Conservation (phyloP, 1,139 yeast species). For the Debaryomycetaceae sp. region DNA sequence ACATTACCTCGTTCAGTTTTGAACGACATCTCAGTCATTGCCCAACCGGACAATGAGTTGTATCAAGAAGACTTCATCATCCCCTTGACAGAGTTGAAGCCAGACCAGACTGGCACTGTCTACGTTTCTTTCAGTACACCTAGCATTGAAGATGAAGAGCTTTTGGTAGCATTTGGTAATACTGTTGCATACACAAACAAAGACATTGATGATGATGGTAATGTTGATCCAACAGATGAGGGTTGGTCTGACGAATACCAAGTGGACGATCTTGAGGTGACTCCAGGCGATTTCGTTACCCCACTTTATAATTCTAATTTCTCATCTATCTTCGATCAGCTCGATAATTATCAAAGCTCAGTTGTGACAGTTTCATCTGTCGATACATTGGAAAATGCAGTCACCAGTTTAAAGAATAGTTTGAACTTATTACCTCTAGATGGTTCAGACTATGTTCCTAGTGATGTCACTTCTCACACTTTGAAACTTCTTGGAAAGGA, state of each 20-base stretch:
- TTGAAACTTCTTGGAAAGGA: conserved; percentile 84
- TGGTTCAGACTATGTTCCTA: conserved; percentile 65
- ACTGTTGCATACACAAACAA: conserved; percentile 72
- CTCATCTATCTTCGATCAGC: conserved; percentile 69
- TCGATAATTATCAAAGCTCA: conserved; percentile 36
- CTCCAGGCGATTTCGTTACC: conserved; percentile 76
- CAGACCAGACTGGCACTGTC: conserved; percentile 68
- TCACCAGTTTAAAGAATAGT: conserved; percentile 47
- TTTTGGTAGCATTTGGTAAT: conserved; percentile 60
- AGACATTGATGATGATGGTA: conserved; percentile 74
- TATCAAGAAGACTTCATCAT: conserved; percentile 70
- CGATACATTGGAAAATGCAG: conserved; percentile 35
- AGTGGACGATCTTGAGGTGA: conserved; percentile 72
- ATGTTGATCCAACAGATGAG: conserved; percentile 65
- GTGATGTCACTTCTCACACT: conserved; percentile 61
- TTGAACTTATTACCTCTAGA: conserved; percentile 82
- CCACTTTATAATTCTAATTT: conserved; percentile 82
- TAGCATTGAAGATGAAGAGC: conserved; percentile 31
- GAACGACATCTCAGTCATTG: conserved; percentile 74
- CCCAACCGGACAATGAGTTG: conserved; percentile 59
- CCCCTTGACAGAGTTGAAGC: conserved; percentile 69
- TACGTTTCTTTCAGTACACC: conserved; percentile 76
- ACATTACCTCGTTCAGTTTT: conserved; percentile 76
- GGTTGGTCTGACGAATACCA: conserved; percentile 95
- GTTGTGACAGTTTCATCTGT: conserved; percentile 38